A percentile compares a stretch with the other conserved stretches of the same genome.
These are phyloP conservation scores for Venturia asperata DNA, from an alignment of 2,329 filamentous ascomycete genomes.

Conservation along the genomic window DNA sequence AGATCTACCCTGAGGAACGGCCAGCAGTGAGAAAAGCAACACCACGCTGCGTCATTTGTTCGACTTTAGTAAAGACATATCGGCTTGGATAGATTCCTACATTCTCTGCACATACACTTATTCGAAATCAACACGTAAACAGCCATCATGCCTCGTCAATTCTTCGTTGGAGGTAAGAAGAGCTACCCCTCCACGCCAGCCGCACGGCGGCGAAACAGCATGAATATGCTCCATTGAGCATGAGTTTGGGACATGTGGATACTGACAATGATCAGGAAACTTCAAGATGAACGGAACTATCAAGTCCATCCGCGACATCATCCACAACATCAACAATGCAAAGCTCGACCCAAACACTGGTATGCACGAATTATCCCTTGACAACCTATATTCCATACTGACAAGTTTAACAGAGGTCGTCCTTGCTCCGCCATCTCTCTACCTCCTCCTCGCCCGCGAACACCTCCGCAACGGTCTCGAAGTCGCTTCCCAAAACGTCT, in stretches of 20 bases:
- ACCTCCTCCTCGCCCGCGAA: slow-evolving; percentile 81
- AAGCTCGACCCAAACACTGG: slow-evolving; percentile 68
- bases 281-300: slow-evolving; percentile 68
- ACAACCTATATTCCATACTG: background rate
- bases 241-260: background rate
- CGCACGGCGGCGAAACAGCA: background rate
- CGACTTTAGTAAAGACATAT: background rate
- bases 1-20: background rate
- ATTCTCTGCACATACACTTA: background rate
- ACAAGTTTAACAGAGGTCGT: slow-evolving; percentile 67
- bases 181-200: slow-evolving; percentile 5
- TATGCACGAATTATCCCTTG: slow-evolving; percentile 38
- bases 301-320: slow-evolving; percentile 83
- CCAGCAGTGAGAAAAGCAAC: background rate
- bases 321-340: slow-evolving; percentile 80
- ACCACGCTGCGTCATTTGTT: background rate
- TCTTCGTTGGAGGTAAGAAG: slow-evolving; percentile 32
- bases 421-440: slow-evolving; percentile 82
- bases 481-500: slow-evolving; percentile 94
- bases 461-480: slow-evolving; percentile 68
- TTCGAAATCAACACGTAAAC: background rate
- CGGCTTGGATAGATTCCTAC: background rate
- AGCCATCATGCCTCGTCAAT: slow-evolving; percentile 34
- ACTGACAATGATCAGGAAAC: slow-evolving; percentile 10
- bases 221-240: background rate